Evolutionary conservation across 495 filamentous ascomycete genomes (phyloP).

Genomic region (Xanthoparmelia taractica): DNA sequence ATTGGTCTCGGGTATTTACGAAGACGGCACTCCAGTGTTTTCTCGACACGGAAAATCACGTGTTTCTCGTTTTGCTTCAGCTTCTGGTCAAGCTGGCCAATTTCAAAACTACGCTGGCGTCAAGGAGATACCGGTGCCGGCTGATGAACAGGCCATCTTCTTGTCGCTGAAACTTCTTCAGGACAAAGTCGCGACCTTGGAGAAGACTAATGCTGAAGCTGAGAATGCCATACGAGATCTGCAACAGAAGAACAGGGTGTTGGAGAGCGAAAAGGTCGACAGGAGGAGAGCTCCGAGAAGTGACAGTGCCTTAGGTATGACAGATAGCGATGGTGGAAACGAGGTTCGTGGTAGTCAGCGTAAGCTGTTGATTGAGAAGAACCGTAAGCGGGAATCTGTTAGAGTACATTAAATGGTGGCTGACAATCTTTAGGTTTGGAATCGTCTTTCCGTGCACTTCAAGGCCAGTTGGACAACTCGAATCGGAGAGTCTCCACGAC

Average conservation of each 20-base stretch:
- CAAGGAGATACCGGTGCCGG: slow-evolving; percentile 52
- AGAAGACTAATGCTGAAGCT: slow-evolving; percentile 51
- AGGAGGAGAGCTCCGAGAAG: slow-evolving; percentile 38
- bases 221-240: slow-evolving; percentile 50
- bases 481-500: slow-evolving; percentile 51
- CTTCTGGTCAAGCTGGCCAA: slow-evolving; percentile 10
- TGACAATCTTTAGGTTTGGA: slow-evolving; percentile 45
- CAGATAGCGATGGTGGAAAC: slow-evolving; percentile 37
- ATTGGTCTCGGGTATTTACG: slow-evolving; percentile 59
- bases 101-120: slow-evolving; percentile 27
- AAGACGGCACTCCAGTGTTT: slow-evolving; percentile 59
- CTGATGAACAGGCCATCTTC: slow-evolving; percentile 61
- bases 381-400: slow-evolving; percentile 39
- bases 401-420: slow-evolving; percentile 3
- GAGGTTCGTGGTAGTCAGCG: slow-evolving; percentile 28
- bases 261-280: slow-evolving; percentile 42
- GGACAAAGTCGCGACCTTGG: slow-evolving; percentile 55
- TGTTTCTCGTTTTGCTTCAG: slow-evolving; percentile 51
- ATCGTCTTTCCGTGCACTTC: slow-evolving; percentile 47
- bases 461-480: slow-evolving; percentile 50
- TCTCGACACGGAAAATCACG: slow-evolving; percentile 43
- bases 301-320: slow-evolving; percentile 36
- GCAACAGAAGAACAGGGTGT: slow-evolving; percentile 47
- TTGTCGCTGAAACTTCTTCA: slow-evolving; percentile 60
- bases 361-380: slow-evolving; percentile 43